Conservation (phyloP, 1,284 basidiomycete genomes). For the Puccinia triticina region DNA sequence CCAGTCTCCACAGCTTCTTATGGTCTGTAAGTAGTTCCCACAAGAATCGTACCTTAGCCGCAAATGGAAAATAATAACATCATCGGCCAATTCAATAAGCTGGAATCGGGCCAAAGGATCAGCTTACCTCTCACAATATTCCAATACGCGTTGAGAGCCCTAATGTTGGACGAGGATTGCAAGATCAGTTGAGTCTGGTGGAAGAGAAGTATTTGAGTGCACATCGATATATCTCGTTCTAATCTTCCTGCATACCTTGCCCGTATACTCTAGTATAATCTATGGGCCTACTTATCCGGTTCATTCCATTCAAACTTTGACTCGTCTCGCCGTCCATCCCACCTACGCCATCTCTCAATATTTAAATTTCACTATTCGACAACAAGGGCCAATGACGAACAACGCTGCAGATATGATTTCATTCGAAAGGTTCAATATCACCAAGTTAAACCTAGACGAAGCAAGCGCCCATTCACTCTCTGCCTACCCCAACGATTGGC, state of each 20-base stretch:
- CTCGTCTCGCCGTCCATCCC: slow-evolving; percentile 10
- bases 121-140: slow-evolving; percentile 24
- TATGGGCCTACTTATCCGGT: slow-evolving; percentile 41
- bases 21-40: slow-evolving; percentile 31
- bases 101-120: slow-evolving; percentile 36
- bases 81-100: neutral
- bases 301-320: slow-evolving; percentile 28
- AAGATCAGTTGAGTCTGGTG: slow-evolving; percentile 29
- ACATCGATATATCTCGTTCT: neutral
- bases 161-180: slow-evolving; percentile 35
- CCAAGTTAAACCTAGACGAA: neutral
- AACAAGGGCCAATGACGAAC: slow-evolving; percentile 14
- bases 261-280: neutral
- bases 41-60: too few relatives aligned
- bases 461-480: neutral
- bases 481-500: slow-evolving; percentile 45
- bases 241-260: neutral
- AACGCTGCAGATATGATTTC: slow-evolving; percentile 42
- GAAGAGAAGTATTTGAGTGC: neutral
- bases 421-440: neutral
- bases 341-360: neutral
- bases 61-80: too few relatives aligned
- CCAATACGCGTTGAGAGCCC: slow-evolving; percentile 28
- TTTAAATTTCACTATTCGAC: slow-evolving; percentile 23
- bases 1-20: slow-evolving; percentile 58